phyloP scores from a whole-genome alignment of 306 rosid species.

The Corylus heterophylla region DNA sequence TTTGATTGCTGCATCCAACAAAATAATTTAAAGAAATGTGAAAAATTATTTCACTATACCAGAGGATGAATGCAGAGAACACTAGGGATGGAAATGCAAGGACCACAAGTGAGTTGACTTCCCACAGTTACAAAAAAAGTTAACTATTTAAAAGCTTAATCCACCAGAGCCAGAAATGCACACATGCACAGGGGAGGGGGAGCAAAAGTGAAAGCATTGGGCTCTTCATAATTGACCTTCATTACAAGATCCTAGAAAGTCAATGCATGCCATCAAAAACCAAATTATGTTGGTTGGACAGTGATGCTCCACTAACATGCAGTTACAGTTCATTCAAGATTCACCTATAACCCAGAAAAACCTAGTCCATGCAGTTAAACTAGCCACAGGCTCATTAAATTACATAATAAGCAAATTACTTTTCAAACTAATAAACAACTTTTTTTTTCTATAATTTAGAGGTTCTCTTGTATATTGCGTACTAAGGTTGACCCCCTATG shows the following conservation, averaged over 20 bases:
- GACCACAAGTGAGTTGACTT: constrained; percentile 13
- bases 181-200: too few relatives aligned
- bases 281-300: neutral
- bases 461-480: too few relatives aligned
- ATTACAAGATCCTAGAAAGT: neutral
- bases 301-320: neutral
- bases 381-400: neutral
- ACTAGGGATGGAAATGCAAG: constrained; percentile 15
- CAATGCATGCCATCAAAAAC: neutral
- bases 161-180: neutral
- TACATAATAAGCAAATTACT: too few relatives aligned
- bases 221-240: neutral
- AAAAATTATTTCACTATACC: neutral
- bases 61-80: constrained; percentile 12
- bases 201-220: neutral
- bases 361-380: neutral
- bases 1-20: constrained; percentile 52
- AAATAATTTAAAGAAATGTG: constrained; percentile 14
- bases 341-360: neutral
- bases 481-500: too few relatives aligned
- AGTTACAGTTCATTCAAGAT: constrained; percentile 1
- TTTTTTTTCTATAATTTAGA: too few relatives aligned
- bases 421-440: too few relatives aligned
- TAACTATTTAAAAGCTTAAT: neutral
- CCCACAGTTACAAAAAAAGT: constrained; percentile 1